Base-by-base conservation (phyloP, 345 rosid species). In the Eutrema japonicum region DNA sequence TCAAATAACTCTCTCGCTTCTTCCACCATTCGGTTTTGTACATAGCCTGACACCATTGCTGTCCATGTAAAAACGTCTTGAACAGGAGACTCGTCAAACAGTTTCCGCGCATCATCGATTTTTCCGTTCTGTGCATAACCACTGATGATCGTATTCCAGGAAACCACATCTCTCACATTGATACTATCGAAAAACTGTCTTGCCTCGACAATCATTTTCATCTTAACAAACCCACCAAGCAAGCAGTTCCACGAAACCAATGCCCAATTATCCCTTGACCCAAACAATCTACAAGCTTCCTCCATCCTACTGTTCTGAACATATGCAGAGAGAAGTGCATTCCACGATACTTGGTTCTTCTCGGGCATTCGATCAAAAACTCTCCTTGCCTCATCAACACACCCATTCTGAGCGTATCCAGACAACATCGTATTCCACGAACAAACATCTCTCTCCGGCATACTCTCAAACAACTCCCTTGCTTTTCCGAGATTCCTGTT, bases 401-500 rank as follows among this genome's bases (percentile, higher is more conserved):
- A 70, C 14, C 93, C 89, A 46, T 85, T 87, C 86, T 93, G 84
- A 36, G 86, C 69, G 40, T 84, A 81, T 27, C 92, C 91, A 0
- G 93, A 81, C 48, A 89, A 80, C 80, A 91, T 87, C 47, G 96
- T 87, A 14, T 87, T 87, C 91, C 91, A 89, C 30, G 91, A 85
- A 71, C 85, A 86, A 53, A 83, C 76, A 78, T 88, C 87, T 65
- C 75, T 86, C 74, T 73, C 83, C 4, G 92, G 86, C 82, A 79
- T 89, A 62, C 67, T 80, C 64, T 42, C 67, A 76, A 91, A 91
- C 61, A 86, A 73, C 32, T 66, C 62, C 75, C 82, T 70, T n/a
- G 83, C 86, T 63, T 79, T 80, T n/a, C 75, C 78, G 41, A 89
- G 81, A 64, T 81, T 80, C 46, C 88, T 88, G 18, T 64, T 81